phyloP scores from a whole-genome alignment of 75 land plant genomes.

The Pseudotsuga menziesii region DNA sequence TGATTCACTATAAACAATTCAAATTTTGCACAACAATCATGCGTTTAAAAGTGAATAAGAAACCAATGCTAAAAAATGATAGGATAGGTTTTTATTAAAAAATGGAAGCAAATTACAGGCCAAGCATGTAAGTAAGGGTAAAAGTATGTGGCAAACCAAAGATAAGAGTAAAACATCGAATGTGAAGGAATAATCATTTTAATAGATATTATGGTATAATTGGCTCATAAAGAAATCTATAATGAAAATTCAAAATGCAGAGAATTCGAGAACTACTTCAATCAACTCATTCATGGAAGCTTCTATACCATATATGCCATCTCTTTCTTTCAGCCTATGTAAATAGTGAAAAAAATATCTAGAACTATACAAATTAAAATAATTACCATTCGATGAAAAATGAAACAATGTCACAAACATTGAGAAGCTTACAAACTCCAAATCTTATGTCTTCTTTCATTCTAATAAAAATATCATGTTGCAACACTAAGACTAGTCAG shows the following conservation, averaged over 20 bases:
- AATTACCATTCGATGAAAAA: too few species aligned
- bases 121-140: background rate
- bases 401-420: too few species aligned
- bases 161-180: background rate
- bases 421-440: too few species aligned
- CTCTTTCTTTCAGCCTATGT: background rate
- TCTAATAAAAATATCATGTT: too few species aligned
- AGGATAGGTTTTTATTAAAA: background rate
- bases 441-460: too few species aligned
- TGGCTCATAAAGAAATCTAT: background rate
- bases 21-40: too few species aligned
- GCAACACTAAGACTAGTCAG: too few species aligned
- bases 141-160: background rate
- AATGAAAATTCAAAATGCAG: background rate
- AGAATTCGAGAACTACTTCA: background rate
- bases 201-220: background rate
- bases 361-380: constrained; percentile 1
- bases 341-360: background rate
- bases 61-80: too few species aligned
- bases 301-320: too few species aligned
- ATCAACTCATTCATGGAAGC: too few species aligned
- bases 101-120: background rate
- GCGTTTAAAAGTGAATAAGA: too few species aligned
- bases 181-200: background rate
- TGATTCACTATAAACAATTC: too few species aligned